A percentile compares a stretch with the other conserved stretches of the same genome.
Evolutionary conservation across 257 asterid species (phyloP).

Genomic region (Solanum piurae): DNA sequence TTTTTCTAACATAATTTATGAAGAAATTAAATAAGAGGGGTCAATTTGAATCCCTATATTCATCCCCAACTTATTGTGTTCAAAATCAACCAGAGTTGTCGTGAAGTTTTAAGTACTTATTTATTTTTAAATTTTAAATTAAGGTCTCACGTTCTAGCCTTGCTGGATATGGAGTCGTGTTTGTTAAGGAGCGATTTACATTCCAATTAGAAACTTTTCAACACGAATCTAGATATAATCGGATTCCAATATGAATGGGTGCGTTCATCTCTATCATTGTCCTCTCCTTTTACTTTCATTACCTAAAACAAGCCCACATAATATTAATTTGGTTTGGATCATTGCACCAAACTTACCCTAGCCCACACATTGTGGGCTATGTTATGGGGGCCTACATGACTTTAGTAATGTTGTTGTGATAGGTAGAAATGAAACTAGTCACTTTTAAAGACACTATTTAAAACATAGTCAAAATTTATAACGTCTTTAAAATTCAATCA

Average conservation of each 20-base stretch:
- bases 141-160: neutral
- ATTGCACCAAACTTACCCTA: neutral
- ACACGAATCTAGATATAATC: fast-evolving
- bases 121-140: neutral
- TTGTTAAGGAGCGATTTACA: neutral
- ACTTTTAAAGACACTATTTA: neutral
- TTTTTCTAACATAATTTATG: neutral
- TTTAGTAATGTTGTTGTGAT: neutral
- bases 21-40: neutral
- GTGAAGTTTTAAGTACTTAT: neutral
- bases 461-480: neutral
- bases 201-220: neutral
- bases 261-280: neutral
- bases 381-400: neutral
- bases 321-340: neutral
- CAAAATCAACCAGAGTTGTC: neutral
- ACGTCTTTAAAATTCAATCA: neutral
- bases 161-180: fast-evolving
- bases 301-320: neutral
- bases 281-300: neutral
- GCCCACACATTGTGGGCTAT: neutral
- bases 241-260: neutral
- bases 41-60: neutral
- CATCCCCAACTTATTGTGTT: neutral
- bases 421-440: neutral